Evolutionary conservation across 2,329 filamentous ascomycete genomes (phyloP).

Genomic region (Aspergillus pseudoterreus): DNA sequence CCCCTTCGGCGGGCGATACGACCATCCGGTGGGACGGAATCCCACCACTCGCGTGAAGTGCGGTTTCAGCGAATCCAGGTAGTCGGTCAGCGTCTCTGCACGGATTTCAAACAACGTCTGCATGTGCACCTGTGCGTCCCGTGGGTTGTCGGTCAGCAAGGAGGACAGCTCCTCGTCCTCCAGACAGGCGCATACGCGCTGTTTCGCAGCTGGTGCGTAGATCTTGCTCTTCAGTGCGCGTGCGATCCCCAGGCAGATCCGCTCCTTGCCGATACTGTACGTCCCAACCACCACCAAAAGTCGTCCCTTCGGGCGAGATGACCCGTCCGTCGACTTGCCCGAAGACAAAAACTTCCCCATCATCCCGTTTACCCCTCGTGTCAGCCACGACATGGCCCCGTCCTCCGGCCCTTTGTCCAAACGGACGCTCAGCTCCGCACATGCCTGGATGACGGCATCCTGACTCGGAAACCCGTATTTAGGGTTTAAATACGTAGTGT

Average conservation of each 20-base stretch:
- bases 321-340: constrained; percentile 25
- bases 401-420: constrained; percentile 68
- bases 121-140: constrained; percentile 94
- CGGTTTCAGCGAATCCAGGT: constrained; percentile 73
- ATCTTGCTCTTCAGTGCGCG: constrained; percentile 83
- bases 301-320: constrained; percentile 53
- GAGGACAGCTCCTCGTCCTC: constrained; percentile 77
- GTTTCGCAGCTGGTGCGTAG: constrained; percentile 78
- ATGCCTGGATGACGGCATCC: constrained; percentile 79
- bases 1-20: constrained; percentile 69
- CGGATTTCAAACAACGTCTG: constrained; percentile 92
- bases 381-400: constrained; percentile 39
- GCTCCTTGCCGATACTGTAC: constrained; percentile 96
- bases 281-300: constrained; percentile 91
- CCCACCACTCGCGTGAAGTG: constrained; percentile 84
- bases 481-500: constrained; percentile 94
- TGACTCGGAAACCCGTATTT: constrained; percentile 93
- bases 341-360: constrained; percentile 62
- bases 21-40: constrained; percentile 92
- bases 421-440: constrained; percentile 80
- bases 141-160: constrained; percentile 74
- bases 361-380: constrained; percentile 44
- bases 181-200: constrained; percentile 76
- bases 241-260: constrained; percentile 89
- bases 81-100: constrained; percentile 84